These are phyloP conservation scores for Malus hybrid DNA, from an alignment of 331 rosid species.

Conservation along the genomic window DNA sequence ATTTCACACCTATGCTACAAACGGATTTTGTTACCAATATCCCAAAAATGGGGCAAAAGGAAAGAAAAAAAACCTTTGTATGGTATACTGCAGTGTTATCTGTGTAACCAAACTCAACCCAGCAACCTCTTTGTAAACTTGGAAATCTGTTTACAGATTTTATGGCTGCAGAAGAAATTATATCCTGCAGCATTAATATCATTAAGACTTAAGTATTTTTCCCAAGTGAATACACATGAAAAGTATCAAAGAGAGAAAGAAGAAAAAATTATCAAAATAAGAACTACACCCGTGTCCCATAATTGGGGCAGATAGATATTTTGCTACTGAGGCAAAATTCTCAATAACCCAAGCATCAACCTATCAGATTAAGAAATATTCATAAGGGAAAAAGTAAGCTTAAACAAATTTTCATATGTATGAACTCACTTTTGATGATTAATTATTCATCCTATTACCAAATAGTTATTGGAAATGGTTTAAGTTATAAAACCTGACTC, in stretches of 20 bases:
- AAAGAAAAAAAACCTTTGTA: constrained; percentile 57
- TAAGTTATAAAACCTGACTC: too few species aligned
- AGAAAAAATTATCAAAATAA: neutral
- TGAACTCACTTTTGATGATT: neutral
- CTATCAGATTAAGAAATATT: constrained; percentile 25
- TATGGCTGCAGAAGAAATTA: constrained; percentile 31
- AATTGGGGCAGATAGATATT: constrained; percentile 75
- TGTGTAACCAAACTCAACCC: constrained; percentile 81
- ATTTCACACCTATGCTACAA: neutral
- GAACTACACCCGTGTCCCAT: constrained; percentile 58
- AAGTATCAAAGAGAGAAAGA: neutral
- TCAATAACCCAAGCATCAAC: constrained; percentile 92
- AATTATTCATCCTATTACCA: too few species aligned
- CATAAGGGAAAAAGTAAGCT: neutral
- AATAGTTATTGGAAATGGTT: neutral
- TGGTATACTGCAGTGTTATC: constrained; percentile 89
- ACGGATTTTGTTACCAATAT: neutral
- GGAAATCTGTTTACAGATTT: constrained; percentile 93
- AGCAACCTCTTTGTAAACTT: constrained; percentile 79
- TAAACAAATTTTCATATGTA: constrained; percentile 4
- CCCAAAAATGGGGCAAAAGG: constrained; percentile 10
- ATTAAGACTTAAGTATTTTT: constrained; percentile 10
- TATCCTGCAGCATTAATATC: constrained; percentile 49
- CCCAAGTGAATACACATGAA: constrained; percentile 1
- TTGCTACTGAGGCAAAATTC: constrained; percentile 67